phyloP scores from a whole-genome alignment of 1,139 yeast species.

The Suhomyces guaymorum region DNA sequence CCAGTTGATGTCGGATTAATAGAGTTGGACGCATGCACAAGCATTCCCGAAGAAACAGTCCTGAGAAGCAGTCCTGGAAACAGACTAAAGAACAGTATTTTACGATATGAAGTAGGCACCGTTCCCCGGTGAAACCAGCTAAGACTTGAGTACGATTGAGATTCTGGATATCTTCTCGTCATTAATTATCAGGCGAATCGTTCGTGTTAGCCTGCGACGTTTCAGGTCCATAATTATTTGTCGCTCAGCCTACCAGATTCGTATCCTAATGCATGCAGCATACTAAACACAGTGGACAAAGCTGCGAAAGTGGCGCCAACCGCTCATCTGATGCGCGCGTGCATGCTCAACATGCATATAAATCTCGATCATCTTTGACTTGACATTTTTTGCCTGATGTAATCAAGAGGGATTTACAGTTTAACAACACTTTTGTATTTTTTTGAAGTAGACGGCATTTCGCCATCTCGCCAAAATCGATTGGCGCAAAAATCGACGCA shows the following conservation, averaged over 20 bases:
- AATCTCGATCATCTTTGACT: conserved; percentile 14
- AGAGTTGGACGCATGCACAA: no score
- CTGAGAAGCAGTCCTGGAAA: no score
- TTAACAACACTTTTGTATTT: conserved; percentile 6
- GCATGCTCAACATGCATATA: conserved; percentile 10
- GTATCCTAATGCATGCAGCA: conserved; percentile 1
- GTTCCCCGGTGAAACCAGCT: no score
- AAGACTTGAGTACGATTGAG: no score
- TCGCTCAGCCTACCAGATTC: conserved; percentile 4
- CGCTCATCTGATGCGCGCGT: conserved; percentile 6
- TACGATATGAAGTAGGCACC: no score
- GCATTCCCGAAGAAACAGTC: no score
- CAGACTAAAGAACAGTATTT: no score
- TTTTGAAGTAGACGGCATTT: conserved; percentile 7
- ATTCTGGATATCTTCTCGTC: no score
- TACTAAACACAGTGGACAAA: background rate
- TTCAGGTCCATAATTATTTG: conserved; percentile 3
- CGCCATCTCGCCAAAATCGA: conserved; percentile 1
- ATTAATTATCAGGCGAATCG: conserved; percentile 1
- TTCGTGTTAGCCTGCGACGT: conserved; percentile 2
- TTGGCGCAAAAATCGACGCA: background rate
- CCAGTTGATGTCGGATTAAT: no score
- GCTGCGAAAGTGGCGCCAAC: conserved; percentile 2
- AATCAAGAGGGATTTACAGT: conserved; percentile 7
- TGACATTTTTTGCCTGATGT: conserved; percentile 11